Evolutionary conservation across 805 yeast genomes (phyloP).

Genomic region (Spathaspora girioi): DNA sequence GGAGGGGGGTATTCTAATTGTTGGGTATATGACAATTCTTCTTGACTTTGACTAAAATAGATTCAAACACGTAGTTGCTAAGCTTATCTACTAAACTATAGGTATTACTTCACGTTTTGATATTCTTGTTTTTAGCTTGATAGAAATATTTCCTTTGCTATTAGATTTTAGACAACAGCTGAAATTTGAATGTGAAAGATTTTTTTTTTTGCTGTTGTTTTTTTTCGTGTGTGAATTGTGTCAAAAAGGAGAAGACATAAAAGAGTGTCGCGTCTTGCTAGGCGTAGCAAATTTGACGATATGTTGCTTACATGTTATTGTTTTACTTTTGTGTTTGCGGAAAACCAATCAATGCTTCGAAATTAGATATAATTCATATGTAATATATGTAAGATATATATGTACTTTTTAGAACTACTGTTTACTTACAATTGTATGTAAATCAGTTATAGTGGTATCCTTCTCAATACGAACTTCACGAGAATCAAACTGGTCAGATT

Average conservation of each 20-base stretch:
- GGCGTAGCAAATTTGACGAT: background rate
- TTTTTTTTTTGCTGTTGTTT: background rate
- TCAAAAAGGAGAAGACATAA: too few relatives aligned
- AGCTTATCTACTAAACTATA: background rate
- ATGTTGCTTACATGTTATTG: too few relatives aligned
- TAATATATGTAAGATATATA: background rate
- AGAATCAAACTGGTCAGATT: background rate
- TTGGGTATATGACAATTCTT: too few relatives aligned
- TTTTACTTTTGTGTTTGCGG: too few relatives aligned
- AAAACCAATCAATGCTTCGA: too few relatives aligned
- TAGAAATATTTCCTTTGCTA: background rate
- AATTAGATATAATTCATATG: background rate
- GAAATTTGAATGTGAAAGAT: background rate
- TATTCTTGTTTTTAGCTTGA: background rate
- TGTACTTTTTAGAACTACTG: background rate
- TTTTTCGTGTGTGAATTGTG: background rate
- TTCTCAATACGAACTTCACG: conserved; percentile 24
- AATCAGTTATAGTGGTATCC: conserved; percentile 53
- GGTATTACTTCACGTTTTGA: background rate
- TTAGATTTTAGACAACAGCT: background rate
- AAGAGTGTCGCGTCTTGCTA: background rate
- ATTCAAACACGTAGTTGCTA: background rate
- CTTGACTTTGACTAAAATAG: background rate
- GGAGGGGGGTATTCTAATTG: background rate
- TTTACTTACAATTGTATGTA: conserved; percentile 34